Conservation (phyloP, 2,329 filamentous ascomycete species). For the Colletotrichum plurivorum region DNA sequence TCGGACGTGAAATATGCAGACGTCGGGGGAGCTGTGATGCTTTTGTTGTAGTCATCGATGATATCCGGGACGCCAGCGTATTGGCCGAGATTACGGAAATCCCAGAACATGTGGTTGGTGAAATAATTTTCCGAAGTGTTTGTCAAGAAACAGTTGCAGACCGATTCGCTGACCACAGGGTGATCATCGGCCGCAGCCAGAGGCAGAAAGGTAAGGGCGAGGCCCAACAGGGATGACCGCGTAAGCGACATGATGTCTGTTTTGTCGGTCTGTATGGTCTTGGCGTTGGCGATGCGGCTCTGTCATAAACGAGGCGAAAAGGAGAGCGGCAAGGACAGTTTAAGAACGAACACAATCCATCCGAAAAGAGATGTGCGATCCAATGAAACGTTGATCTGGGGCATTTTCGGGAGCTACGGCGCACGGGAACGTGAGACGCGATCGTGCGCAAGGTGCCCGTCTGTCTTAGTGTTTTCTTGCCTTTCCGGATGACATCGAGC, state of each 20-base stretch:
- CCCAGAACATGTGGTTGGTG: slow-evolving; percentile 62
- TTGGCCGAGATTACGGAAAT: slow-evolving; percentile 60
- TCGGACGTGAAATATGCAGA: slow-evolving; percentile 56
- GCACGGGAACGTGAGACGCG: slow-evolving; percentile 38
- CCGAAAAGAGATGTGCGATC: background rate
- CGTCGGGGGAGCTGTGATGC: slow-evolving; percentile 48
- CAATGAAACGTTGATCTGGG: slow-evolving; percentile 11
- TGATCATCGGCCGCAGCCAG: slow-evolving; percentile 31
- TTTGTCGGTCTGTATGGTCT: slow-evolving; percentile 7
- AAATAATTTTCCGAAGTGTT: slow-evolving; percentile 62
- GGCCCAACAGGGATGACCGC: slow-evolving; percentile 44
- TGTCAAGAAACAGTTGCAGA: slow-evolving; percentile 64
- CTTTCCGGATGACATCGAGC: slow-evolving; percentile 18
- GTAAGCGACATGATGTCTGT: slow-evolving; percentile 18
- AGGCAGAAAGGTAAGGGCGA: slow-evolving; percentile 27
- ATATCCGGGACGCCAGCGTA: slow-evolving; percentile 54
- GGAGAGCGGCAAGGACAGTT: slow-evolving; percentile 3
- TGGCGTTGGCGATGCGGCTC: slow-evolving; percentile 14
- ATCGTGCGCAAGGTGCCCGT: slow-evolving; percentile 14
- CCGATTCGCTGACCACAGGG: slow-evolving; percentile 48
- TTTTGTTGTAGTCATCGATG: slow-evolving; percentile 47
- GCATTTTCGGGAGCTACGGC: background rate
- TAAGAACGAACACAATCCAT: slow-evolving; percentile 14
- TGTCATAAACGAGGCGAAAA: background rate
- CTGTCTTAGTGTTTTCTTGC: background rate